Evolutionary conservation across 2,329 filamentous ascomycete species (phyloP), one percentile per base, ranked within the genome.

Genomic region (Didymella sp.): DNA sequence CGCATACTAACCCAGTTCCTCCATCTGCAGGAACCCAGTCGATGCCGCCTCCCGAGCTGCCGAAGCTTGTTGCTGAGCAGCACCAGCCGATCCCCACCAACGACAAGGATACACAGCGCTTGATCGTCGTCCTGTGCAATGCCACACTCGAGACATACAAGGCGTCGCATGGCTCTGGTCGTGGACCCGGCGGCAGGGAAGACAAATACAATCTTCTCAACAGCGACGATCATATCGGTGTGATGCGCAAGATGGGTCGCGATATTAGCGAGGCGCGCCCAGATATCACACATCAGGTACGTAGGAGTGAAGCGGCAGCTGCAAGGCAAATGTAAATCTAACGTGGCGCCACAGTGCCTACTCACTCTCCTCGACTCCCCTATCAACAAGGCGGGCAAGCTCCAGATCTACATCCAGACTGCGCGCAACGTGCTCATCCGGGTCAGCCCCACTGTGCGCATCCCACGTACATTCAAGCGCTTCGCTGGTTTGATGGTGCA

Each of bases 401-500:
- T 99, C 35, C 95, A 99, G 79, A 98, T 99, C 73, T 99, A 96
- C 81, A 98, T 99, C 64, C 93, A 96, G 78, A 98, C 95, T 5
- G 92, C 94, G 65, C 97, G 96, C 80, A 94, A 95, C 48, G 94
- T 98, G 31, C 83, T 99, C 68, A 99, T 99, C 72, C 92, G 98
- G 80, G 94, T 99, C 65, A 97, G 92, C 73, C 95, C 95, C n/a
- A 93, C 92, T 8, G 95, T 99, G 56, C 92, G 95, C 72, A 98
- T 99, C 66, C 95, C 95, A 47, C 89, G 95, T 78, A 99, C 95
- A 0, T 99, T 99, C 80, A 99, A 99, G 84, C 92, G 95, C 37
- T 99, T 99, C 72, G 95, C 95, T 42, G 95, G 95, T 80, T 82
- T 99, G 60, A 99, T 99, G 95, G 95, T 99, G 51, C 95, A 99